Evolutionary conservation across 192 early-diverging fungal genomes (phyloP).

Genomic region (Backusella morwellensis): DNA sequence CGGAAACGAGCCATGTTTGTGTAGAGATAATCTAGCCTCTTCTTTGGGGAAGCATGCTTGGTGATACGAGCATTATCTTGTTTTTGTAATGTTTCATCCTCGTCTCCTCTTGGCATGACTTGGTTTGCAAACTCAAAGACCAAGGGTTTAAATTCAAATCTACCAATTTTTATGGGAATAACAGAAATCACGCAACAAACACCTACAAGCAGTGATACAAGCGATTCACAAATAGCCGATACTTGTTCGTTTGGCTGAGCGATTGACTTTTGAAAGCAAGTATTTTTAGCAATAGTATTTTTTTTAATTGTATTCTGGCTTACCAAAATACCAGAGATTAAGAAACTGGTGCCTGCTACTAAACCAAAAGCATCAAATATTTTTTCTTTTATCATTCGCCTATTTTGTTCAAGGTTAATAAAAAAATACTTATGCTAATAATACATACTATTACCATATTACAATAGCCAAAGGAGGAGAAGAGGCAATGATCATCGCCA

Average conservation of each 20-base stretch:
- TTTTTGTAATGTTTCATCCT: constrained; percentile 5
- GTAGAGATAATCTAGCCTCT: constrained; percentile 28
- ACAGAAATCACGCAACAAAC: constrained; percentile 27
- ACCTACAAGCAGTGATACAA: constrained; percentile 26
- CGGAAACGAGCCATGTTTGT: constrained; percentile 25
- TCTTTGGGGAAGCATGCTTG: constrained; percentile 1
- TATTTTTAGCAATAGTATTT: no score
- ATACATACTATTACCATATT: constrained; percentile 8
- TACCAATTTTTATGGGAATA: constrained; percentile 20
- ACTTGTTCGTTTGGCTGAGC: constrained; percentile 26
- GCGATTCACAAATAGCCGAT: constrained; percentile 25
- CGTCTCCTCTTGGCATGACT: constrained; percentile 29
- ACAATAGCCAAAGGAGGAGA: constrained; percentile 31
- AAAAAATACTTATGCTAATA: background rate
- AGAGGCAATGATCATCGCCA: constrained; percentile 33
- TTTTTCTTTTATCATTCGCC: constrained; percentile 24
- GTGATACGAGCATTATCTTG: constrained; percentile 17
- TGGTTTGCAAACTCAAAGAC: constrained; percentile 28
- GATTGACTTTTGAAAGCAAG: constrained; percentile 26
- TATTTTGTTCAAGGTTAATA: background rate
- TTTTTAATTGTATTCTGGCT: background rate
- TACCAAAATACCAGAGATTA: constrained; percentile 36
- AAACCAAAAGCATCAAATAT: constrained; percentile 24
- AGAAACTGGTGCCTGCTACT: constrained; percentile 30
- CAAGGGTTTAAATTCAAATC: constrained; percentile 23